Percentiles rank a stretch among this genome's conserved stretches.
Conservation (phyloP, 78 protist genomes). For the Pigoraptor vietnamica region DNA sequence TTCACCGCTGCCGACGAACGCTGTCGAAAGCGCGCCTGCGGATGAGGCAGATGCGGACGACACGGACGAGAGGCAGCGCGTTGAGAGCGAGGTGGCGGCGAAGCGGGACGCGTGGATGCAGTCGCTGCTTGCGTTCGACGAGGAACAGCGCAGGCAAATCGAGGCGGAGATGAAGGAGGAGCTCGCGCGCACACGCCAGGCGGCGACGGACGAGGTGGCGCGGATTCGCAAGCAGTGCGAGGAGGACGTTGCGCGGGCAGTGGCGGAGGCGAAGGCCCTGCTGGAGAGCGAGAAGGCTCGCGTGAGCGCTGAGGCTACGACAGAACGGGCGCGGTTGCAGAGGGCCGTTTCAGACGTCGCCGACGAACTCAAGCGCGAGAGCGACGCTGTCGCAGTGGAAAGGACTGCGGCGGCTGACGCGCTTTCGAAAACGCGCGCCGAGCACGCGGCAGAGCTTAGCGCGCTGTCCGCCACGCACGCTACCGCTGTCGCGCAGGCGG, state of each 20-base stretch:
- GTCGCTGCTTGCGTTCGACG: not conserved
- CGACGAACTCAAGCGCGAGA: not conserved
- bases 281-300: not conserved
- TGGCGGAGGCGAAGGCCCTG: not conserved
- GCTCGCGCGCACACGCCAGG: not conserved
- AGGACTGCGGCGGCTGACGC: not conserved
- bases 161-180: not conserved
- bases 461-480: not conserved
- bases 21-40: not conserved
- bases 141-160: not conserved
- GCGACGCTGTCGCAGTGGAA: not conserved
- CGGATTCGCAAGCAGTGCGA: not conserved
- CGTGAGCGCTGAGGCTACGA: not conserved
- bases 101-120: not conserved
- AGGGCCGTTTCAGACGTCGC: not conserved
- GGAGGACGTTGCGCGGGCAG: not conserved
- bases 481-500: not conserved
- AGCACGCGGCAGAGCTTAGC: not conserved
- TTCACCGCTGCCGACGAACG: not conserved
- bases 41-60: not conserved
- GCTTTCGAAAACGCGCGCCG: not conserved
- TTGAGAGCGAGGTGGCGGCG: not conserved
- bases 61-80: not conserved
- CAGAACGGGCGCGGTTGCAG: too few species aligned
- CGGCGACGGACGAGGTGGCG: not conserved